These are phyloP conservation scores for Coccomyxa sp. DNA, from an alignment of 139 green algal species.

Conservation along the genomic window DNA sequence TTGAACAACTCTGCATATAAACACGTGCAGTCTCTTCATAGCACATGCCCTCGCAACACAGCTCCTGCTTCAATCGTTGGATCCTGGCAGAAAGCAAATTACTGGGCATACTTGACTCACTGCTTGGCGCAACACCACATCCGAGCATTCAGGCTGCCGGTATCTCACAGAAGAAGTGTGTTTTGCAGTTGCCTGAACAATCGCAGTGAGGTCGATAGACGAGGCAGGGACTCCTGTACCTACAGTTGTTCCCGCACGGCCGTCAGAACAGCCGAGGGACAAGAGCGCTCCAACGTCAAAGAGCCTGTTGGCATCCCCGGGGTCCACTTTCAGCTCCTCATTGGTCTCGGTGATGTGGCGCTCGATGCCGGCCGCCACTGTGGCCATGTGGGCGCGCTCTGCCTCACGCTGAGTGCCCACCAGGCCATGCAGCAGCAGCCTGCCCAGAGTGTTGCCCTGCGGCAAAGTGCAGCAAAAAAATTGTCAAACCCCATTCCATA, in stretches of 20 bases:
- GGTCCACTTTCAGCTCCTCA: background rate
- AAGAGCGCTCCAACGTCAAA: background rate
- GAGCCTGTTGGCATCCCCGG: background rate
- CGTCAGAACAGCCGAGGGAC: background rate
- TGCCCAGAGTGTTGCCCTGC: slow-evolving; percentile 1
- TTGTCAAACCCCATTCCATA: too few species aligned
- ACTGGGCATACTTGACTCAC: too few species aligned
- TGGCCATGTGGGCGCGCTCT: background rate
- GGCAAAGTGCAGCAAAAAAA: background rate
- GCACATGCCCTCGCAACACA: background rate
- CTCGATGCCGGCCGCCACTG: background rate
- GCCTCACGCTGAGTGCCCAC: background rate
- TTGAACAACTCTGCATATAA: background rate
- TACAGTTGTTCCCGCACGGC: background rate
- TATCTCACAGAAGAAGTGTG: too few species aligned
- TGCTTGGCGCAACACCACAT: too few species aligned
- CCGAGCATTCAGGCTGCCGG: too few species aligned
- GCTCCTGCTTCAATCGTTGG: background rate
- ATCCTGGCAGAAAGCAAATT: too few species aligned
- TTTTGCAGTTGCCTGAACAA: too few species aligned
- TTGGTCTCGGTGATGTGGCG: background rate
- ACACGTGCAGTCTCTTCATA: background rate
- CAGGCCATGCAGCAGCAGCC: background rate
- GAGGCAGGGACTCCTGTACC: background rate
- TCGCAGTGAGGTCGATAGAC: background rate